Conservation (phyloP, 2,329 filamentous ascomycete genomes). For the Arthroderma sp. region DNA sequence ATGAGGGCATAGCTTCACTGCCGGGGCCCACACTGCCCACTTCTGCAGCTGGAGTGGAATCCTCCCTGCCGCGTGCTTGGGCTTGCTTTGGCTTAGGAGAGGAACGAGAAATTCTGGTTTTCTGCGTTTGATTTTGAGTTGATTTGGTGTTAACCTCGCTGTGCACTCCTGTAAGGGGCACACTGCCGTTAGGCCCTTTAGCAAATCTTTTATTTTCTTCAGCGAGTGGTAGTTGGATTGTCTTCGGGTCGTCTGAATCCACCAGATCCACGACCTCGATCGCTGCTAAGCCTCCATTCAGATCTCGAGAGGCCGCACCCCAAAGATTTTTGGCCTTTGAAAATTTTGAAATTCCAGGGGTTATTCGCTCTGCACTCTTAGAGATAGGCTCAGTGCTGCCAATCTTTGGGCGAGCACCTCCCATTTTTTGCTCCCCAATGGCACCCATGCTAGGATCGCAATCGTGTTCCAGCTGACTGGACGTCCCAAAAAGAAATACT, state of each 20-base stretch:
- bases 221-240: not conserved
- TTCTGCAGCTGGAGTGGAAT: too few relatives aligned
- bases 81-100: too few relatives aligned
- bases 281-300: constrained; percentile 50
- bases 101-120: too few relatives aligned
- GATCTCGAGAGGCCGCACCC: constrained; percentile 55
- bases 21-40: not conserved
- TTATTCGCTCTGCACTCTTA: constrained; percentile 38
- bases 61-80: too few relatives aligned
- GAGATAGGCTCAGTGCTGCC: constrained; percentile 12
- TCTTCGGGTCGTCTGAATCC: constrained; percentile 22
- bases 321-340: constrained; percentile 43
- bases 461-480: constrained; percentile 64
- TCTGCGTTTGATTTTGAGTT: too few relatives aligned
- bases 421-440: constrained; percentile 35
- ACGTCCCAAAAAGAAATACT: constrained; percentile 73
- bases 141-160: too few relatives aligned
- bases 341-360: constrained; percentile 12
- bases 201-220: too few relatives aligned
- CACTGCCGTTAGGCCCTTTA: too few relatives aligned
- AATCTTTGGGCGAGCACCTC: constrained; percentile 46
- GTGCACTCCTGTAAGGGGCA: too few relatives aligned
- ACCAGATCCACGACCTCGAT: constrained; percentile 49
- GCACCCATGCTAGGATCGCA: constrained; percentile 50
- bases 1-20: constrained; percentile 38